Evolutionary conservation across 305 asterid species (phyloP).

Genomic region (Fraxinus albicans): DNA sequence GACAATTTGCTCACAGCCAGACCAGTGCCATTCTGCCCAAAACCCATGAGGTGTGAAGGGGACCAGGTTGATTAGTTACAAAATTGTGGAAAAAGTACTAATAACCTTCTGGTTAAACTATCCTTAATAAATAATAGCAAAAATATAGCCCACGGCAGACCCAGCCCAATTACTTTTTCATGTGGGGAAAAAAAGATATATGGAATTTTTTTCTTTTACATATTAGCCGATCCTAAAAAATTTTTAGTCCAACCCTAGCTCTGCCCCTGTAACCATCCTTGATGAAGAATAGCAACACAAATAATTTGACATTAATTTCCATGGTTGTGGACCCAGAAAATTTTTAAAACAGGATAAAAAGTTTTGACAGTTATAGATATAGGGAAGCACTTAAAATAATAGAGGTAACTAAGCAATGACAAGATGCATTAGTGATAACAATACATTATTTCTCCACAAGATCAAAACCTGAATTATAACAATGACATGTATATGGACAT

Average conservation of each 20-base stretch:
- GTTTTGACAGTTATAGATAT: neutral
- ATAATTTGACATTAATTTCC: neutral
- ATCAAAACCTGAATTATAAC: slow-evolving; percentile 6
- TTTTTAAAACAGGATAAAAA: neutral
- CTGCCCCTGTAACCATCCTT: neutral
- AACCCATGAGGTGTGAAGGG: neutral
- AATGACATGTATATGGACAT: slow-evolving; percentile 5
- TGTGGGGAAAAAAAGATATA: neutral
- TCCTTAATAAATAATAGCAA: neutral
- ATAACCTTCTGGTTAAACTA: neutral
- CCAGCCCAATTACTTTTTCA: neutral
- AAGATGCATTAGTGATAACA: slow-evolving; percentile 14
- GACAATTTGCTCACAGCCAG: neutral
- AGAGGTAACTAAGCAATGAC: neutral
- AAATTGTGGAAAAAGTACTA: neutral
- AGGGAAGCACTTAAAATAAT: neutral
- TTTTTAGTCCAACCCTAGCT: neutral
- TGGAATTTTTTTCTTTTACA: neutral
- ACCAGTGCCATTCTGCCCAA: neutral
- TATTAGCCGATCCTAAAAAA: neutral
- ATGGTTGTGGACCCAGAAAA: neutral
- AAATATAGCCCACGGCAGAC: neutral
- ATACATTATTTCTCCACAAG: slow-evolving; percentile 9
- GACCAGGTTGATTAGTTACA: neutral
- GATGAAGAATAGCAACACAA: neutral